A percentile compares a stretch with the other conserved stretches of the same genome.
Conservation (phyloP, 805 yeast species). For the Candida palmyrensis region DNA sequence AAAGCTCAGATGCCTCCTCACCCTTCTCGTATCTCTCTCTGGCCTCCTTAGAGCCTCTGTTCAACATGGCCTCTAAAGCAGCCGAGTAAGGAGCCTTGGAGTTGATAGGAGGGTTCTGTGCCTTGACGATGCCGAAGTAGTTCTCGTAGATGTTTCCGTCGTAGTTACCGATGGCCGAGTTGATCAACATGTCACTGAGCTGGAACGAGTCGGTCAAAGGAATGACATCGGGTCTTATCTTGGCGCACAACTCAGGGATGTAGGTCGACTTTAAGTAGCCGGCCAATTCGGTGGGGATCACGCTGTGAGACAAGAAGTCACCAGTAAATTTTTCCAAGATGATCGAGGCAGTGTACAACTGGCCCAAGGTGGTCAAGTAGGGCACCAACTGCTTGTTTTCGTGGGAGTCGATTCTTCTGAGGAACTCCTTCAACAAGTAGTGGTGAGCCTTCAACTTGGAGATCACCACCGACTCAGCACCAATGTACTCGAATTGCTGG, state of each 20-base stretch:
- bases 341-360: conserved; percentile 27
- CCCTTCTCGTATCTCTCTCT: conserved; percentile 36
- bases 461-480: conserved; percentile 32
- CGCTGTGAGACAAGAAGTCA: conserved; percentile 32
- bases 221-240: conserved; percentile 36
- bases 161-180: conserved; percentile 38
- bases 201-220: conserved; percentile 41
- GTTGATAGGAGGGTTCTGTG: conserved; percentile 24
- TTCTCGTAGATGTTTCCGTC: conserved; percentile 42
- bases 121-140: conserved; percentile 33
- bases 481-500: conserved; percentile 30
- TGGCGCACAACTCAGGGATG: conserved; percentile 28
- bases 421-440: conserved; percentile 31
- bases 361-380: conserved; percentile 26
- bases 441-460: conserved; percentile 41
- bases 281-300: conserved; percentile 26
- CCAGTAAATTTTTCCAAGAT: conserved; percentile 31
- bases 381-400: conserved; percentile 20
- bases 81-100: conserved; percentile 39
- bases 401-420: conserved; percentile 15
- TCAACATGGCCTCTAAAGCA: conserved; percentile 36
- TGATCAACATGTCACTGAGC: conserved; percentile 38
- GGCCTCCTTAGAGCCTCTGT: conserved; percentile 28
- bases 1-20: conserved; percentile 27
- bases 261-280: conserved; percentile 19